Base-by-base conservation (phyloP, 768 basidiomycete genomes). In the Glaciozyma antarctica region DNA sequence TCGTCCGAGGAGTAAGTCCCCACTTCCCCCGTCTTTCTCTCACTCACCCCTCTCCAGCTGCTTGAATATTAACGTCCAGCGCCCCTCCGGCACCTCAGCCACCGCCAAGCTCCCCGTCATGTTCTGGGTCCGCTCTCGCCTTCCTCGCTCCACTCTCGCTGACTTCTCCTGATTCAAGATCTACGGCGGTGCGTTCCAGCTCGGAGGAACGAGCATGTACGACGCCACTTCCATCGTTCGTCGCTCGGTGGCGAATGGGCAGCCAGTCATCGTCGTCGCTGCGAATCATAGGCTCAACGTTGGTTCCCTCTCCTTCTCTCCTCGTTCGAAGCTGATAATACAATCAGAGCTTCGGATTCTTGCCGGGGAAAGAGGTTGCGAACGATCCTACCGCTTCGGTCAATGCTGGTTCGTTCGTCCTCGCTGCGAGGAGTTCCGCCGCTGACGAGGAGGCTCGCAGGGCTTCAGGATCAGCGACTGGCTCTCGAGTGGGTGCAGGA, bases 401-500 rank as follows among this genome's bases (percentile, higher is more conserved):
- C 59, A 65, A 65, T 41, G 64, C 64, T 22, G 64, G 44, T 44
- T 17, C 16, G 13, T 5, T 5, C 26, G 12, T 8, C 45, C n/a
- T 21, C 22, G 5, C 28, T 30, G 44, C n/a, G 16, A 26, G 21
- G 26, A 24, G 15, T 44, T 58, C 5, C 30, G 21, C 2, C 6
- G 55, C 76, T 75, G 9, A 77, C 78, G 1, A 75, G 81, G 13
- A 82, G 82, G 68, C 75, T 82, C 34, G 3, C 32, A 61, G 82
- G 78, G 2, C 75, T 83, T 26, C 77, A 75, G 38, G 82, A 84
- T 66, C 78, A 87, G 74, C 77, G 79, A 1, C 75, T 79, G 43
- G 84, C 85, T 0, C 75, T 88, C 0, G 67, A 76, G 16, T 88
- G 85, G 74, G 76, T 87, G 0, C 81, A 85, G 65, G 76, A 84